Evolutionary conservation across 2,329 filamentous ascomycete species (phyloP), one percentile per base, ranked within the genome.

Genomic region (Alternaria dauci): DNA sequence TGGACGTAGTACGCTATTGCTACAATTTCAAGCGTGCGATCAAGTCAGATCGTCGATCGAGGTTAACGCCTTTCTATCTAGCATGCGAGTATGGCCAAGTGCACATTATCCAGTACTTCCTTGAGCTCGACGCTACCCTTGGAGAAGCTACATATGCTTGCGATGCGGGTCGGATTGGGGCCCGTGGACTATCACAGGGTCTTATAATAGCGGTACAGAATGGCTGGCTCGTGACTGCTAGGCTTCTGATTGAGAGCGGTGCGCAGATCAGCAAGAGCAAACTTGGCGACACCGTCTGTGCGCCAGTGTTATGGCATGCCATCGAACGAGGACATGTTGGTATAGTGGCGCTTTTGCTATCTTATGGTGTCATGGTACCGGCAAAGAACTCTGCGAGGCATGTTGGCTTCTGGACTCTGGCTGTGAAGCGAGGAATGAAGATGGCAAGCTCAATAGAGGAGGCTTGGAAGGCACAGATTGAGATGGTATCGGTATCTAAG

Each of bases 321-420:
- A 20, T 55, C 30, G 18, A 25, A 18, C 30, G 42, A 34, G 32
- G 32, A n/a, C 42, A 55, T 30, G 30, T 55, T 20, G 42, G 39
- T 23, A 47, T 48, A 20, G 42, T 47, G 25, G 14, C 39, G 43
- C 26, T 55, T 32, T 47, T 55, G 34, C 41, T 55, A 14, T 30
- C 43, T 32, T 48, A 34, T 55, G 53, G 34, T n/a, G 43, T 44
- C n/a, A 30, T 51, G 5, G 3, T 47, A 28, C 44, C 44, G 26
- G 26, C 18, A 30, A 47, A 28, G 32, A 36, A 18, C 46, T 36
- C 46, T 50, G n/a, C 14, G 16, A 38, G 36, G 18, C 46, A 32
- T 20, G 20, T 14, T 11, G 23, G 20, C 30, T 20, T 50, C 8
- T 36, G 32, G 43, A 12, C n/a, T 47, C 2, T 47, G 44, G 26